Conservation (phyloP, 2,329 filamentous ascomycete genomes). For the Curvularia verruculosa region DNA sequence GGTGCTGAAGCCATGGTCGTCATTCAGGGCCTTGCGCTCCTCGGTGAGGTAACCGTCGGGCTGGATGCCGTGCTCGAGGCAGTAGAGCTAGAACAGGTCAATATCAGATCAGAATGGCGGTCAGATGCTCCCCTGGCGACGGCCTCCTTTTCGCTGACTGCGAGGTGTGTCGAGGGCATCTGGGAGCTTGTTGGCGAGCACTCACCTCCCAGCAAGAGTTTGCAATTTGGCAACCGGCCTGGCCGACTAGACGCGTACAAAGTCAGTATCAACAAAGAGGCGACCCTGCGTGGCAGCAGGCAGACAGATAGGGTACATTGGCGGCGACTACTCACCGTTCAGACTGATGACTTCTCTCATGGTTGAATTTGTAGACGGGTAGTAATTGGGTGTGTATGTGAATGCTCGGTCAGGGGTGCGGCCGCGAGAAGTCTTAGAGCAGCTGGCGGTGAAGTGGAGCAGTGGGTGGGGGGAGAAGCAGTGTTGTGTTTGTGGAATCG, state of each 20-base stretch:
- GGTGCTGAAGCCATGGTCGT: conserved; percentile 98
- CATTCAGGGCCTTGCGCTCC: conserved; percentile 91
- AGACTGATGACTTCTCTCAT: conserved; percentile 99
- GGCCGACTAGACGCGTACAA: conserved; percentile 77
- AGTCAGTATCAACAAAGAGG: conserved; percentile 58
- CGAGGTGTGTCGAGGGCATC: conserved; percentile 13
- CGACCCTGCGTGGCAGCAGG: conserved; percentile 37
- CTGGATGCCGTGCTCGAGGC: conserved; percentile 99
- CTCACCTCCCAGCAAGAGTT: conserved; percentile 99
- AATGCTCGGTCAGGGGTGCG: conserved; percentile 35
- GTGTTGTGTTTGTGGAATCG: conserved; percentile 27
- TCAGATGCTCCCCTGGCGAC: conserved; percentile 38
- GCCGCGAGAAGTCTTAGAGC: conserved; percentile 27
- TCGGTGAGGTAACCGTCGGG: conserved; percentile 98
- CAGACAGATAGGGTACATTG: conserved; percentile 53
- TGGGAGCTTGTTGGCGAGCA: conserved; percentile 36
- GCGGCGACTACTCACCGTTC: conserved; percentile 75
- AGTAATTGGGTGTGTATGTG: conserved; percentile 43
- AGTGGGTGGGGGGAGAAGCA: conserved; percentile 28
- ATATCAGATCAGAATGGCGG: conserved; percentile 38
- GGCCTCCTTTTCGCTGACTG: conserved; percentile 28
- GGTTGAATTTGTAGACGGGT: conserved; percentile 53
- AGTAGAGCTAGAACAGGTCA: conserved; percentile 79
- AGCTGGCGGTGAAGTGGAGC: conserved; percentile 24
- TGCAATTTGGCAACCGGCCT: conserved; percentile 99